A percentile compares a stretch with the other conserved stretches of the same genome.
Conservation (phyloP, 306 rosid species). For the Vigna hirtella region DNA sequence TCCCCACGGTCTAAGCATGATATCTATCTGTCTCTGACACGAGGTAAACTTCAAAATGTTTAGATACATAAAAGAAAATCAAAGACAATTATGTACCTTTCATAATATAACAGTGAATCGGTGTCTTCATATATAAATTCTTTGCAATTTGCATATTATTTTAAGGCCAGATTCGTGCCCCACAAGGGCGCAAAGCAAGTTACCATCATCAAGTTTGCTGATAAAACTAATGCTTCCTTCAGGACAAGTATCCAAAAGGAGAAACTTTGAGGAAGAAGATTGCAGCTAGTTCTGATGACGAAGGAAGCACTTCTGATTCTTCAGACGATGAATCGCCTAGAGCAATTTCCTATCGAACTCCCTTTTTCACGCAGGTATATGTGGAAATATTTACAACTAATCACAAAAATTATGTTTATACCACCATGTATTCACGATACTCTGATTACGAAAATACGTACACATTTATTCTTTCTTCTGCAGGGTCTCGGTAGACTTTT, state of each 20-base stretch:
- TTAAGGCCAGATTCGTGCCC: slow-evolving; percentile 15
- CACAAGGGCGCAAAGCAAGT: neutral
- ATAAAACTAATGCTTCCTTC: slow-evolving; percentile 39
- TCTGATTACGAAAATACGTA: neutral
- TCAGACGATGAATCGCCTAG: slow-evolving; percentile 76
- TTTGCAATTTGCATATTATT: slow-evolving; percentile 3
- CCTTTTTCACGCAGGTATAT: slow-evolving; percentile 85
- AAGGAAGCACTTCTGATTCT: slow-evolving; percentile 77
- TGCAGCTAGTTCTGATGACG: slow-evolving; percentile 63
- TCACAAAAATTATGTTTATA: neutral
- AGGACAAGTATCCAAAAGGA: slow-evolving; percentile 65
- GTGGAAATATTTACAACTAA: slow-evolving; percentile 5
- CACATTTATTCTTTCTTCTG: slow-evolving; percentile 32
- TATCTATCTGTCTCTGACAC: slow-evolving; percentile 7
- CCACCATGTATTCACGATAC: slow-evolving; percentile 20
- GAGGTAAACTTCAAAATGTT: slow-evolving; percentile 16
- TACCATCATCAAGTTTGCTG: slow-evolving; percentile 11
- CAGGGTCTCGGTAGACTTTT: slow-evolving; percentile 94
- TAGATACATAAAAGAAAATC: neutral
- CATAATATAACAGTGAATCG: neutral
- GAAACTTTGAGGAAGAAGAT: slow-evolving; percentile 72
- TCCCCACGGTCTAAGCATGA: neutral
- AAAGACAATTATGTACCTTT: slow-evolving; percentile 1
- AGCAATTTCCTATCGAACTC: slow-evolving; percentile 75
- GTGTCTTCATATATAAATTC: neutral